Evolutionary conservation across 495 filamentous ascomycete species (phyloP), one percentile per base, ranked within the genome.

Genomic region (Penicillium subrubescens): DNA sequence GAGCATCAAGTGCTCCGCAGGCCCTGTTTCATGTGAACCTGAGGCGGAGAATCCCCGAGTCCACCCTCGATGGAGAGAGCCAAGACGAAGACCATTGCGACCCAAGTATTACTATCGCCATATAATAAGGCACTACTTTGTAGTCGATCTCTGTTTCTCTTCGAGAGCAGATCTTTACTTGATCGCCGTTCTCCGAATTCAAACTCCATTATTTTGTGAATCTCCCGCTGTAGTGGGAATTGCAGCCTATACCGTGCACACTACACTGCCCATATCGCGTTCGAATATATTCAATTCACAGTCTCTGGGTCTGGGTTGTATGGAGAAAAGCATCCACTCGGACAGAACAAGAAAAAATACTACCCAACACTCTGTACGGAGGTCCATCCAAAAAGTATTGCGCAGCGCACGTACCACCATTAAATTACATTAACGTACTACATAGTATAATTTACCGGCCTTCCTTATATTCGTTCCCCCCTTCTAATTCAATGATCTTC

Each of bases 161-260:
- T 31, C 7, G 25, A 8, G 1, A 23, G 33, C n/a, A 27, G 37
- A 62, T 59, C 60, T 56, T 63, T 60, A 63, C 57, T 67, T 33
- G 55, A 59, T 64, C 50, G 8, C 27, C 25, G 19, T 29, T 17
- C 44, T 27, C 57, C 57, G 43, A 59, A 1, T 46, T 48, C 41
- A 21, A 0, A 44, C 62, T 58, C 56, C 61, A 59, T 64, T 44
- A 60, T 48, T 50, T 29, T 60, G 63, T 43, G 51, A 51, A 67
- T 67, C 64, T 67, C 64, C 64, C 64, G 64, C 39, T 23, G 7
- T 57, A 33, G 57, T 63, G 51, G 58, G 52, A 59, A 59, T 54
- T 27, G 17, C 12, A 5, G 3, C 31, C 5, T 56, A 6, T 37
- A 19, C n/a, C 15, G 17, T 37, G 17, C 53, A 33, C 17, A 25